A percentile compares a stretch with the other conserved stretches of the same genome.
These are phyloP conservation scores for Heritiera littoralis DNA, from an alignment of 345 rosid genomes.

Conservation along the genomic window DNA sequence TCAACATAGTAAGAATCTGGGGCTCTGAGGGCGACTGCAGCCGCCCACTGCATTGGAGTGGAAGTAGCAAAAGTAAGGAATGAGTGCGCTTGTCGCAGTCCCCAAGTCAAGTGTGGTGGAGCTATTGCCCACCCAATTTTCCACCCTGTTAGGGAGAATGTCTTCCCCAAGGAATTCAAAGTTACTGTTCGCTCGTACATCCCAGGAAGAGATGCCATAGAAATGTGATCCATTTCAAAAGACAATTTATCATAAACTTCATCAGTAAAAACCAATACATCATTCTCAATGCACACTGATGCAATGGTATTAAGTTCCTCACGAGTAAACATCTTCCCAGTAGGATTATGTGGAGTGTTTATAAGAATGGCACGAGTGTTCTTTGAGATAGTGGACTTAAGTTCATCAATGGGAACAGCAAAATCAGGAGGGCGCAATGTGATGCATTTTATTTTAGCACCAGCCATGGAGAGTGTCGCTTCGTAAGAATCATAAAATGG, in stretches of 20 bases:
- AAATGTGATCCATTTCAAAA: conserved; percentile 89
- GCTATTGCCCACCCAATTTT: conserved; percentile 98
- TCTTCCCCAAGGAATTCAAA: conserved; percentile 88
- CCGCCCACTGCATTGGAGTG: conserved; percentile 61
- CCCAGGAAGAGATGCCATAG: conserved; percentile 90
- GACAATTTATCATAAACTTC: conserved; percentile 94
- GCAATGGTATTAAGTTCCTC: conserved; percentile 66
- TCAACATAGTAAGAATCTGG: conserved; percentile 77
- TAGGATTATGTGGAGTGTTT: conserved; percentile 93
- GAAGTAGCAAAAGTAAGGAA: conserved; percentile 71
- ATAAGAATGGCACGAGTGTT: conserved; percentile 81
- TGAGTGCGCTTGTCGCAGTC: conserved; percentile 83
- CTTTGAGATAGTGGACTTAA: conserved; percentile 65
- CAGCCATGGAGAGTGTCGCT: conserved; percentile 96
- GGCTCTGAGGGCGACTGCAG: conserved; percentile 63
- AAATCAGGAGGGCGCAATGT: conserved; percentile 84
- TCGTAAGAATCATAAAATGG: conserved; percentile 94
- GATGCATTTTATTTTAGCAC: conserved; percentile 73
- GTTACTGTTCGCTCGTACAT: conserved; percentile 90
- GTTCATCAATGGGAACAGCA: conserved; percentile 68
- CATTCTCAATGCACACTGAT: conserved; percentile 80
- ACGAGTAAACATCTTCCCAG: conserved; percentile 87
- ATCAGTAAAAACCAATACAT: conserved; percentile 77
- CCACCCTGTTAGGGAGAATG: conserved; percentile 96
- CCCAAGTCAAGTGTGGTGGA: conserved; percentile 87